phyloP scores from a whole-genome alignment of 176 grass and related monocot species.

The Echinochloa phyllopogon region DNA sequence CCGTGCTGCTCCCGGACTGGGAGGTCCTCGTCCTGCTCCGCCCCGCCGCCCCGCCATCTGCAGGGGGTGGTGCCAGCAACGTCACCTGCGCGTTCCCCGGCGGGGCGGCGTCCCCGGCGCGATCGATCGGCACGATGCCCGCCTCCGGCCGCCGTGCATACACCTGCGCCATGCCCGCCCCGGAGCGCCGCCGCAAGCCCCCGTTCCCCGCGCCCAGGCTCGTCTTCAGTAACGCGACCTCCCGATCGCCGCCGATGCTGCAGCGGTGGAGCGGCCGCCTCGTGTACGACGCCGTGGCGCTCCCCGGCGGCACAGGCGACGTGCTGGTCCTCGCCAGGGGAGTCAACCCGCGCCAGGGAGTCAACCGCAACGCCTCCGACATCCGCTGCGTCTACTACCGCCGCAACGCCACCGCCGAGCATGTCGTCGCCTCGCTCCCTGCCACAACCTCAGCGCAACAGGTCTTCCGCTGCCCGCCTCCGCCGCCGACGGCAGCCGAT shows the following conservation, averaged over 20 bases:
- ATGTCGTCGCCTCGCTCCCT: constrained; percentile 18
- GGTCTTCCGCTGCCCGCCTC: constrained; percentile 74
- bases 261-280: constrained; percentile 53
- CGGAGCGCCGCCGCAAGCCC: constrained; percentile 34
- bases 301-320: constrained; percentile 34
- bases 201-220: constrained; percentile 57
- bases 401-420: background rate
- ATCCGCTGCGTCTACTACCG: constrained; percentile 53
- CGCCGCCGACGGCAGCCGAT: background rate
- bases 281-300: constrained; percentile 60
- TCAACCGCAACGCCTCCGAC: constrained; percentile 40
- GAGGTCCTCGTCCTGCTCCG: constrained; percentile 60
- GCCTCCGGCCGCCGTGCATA: constrained; percentile 39
- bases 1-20: constrained; percentile 73
- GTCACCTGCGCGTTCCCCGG: constrained; percentile 53
- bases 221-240: no score
- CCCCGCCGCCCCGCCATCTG: background rate
- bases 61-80: background rate
- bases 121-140: constrained; percentile 22
- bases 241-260: constrained; percentile 21
- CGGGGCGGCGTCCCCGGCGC: constrained; percentile 48
- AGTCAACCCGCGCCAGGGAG: constrained; percentile 53
- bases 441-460: constrained; percentile 69
- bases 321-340: constrained; percentile 74
- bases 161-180: constrained; percentile 53